A percentile compares a stretch with the other conserved stretches of the same genome.
phyloP scores from a whole-genome alignment of 2,329 filamentous ascomycete species.

The Zymoseptoria passerinii region DNA sequence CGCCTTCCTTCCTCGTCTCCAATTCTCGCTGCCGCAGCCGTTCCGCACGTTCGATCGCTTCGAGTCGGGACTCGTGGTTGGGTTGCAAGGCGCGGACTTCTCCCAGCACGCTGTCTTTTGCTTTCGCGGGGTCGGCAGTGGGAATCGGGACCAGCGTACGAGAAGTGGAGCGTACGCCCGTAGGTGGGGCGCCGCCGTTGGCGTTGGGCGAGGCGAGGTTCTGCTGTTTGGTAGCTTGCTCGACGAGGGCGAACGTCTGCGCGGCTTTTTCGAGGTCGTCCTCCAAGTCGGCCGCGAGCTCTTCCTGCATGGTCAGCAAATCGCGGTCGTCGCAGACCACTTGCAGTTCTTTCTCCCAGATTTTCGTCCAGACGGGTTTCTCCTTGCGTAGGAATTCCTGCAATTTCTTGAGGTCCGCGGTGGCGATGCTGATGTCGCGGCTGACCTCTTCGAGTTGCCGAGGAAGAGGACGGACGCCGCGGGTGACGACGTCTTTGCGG shows the following conservation, averaged over 20 bases:
- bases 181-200: constrained; percentile 4
- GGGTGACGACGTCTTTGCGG: constrained; percentile 89
- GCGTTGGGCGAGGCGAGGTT: constrained; percentile 56
- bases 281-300: constrained; percentile 81
- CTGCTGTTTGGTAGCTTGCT: constrained; percentile 97
- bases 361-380: constrained; percentile 97
- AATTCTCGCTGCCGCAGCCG: constrained; percentile 84
- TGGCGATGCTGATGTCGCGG: constrained; percentile 75
- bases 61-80: constrained; percentile 85
- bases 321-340: constrained; percentile 93
- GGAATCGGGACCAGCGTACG: constrained; percentile 36
- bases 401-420: constrained; percentile 84
- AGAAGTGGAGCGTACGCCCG: constrained; percentile 29
- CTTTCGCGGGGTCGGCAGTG: constrained; percentile 62
- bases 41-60: constrained; percentile 96
- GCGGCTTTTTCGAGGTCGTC: constrained; percentile 92
- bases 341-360: constrained; percentile 97
- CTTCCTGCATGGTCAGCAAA: constrained; percentile 91
- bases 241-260: constrained; percentile 88
- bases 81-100: constrained; percentile 90
- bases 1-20: constrained; percentile 61
- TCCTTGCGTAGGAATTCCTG: constrained; percentile 85
- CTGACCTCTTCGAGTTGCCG: constrained; percentile 82
- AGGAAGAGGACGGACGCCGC: constrained; percentile 83
- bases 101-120: constrained; percentile 83